Percentiles rank a stretch among this genome's conserved stretches.
phyloP scores from a whole-genome alignment of 345 rosid species.

The Passiflora organensis region DNA sequence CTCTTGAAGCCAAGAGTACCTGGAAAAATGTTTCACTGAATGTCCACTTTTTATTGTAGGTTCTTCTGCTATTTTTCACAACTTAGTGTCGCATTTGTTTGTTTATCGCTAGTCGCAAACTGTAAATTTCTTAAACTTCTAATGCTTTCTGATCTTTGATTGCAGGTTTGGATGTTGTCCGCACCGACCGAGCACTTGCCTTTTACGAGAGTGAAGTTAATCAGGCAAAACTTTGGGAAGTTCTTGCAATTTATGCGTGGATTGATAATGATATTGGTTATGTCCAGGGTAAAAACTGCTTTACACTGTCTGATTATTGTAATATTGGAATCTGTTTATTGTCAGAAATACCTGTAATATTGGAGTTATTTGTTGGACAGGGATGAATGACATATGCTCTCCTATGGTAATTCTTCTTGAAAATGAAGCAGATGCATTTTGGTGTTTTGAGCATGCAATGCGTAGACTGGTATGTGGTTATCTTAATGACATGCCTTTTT shows the following conservation, averaged over 20 bases:
- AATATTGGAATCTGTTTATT: constrained; percentile 1
- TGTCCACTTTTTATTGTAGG: neutral
- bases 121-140: no score
- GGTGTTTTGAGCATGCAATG: constrained; percentile 97
- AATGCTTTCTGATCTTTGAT: constrained; percentile 12
- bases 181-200: constrained; percentile 75
- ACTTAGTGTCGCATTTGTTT: no score
- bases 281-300: constrained; percentile 63
- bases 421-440: constrained; percentile 90
- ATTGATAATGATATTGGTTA: constrained; percentile 83
- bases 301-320: neutral
- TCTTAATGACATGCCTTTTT: no score
- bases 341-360: constrained; percentile 8
- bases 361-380: constrained; percentile 33
- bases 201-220: constrained; percentile 69
- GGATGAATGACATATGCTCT: constrained; percentile 95
- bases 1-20: no score
- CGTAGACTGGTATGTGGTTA: constrained; percentile 56
- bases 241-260: constrained; percentile 86
- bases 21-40: no score
- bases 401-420: constrained; percentile 88
- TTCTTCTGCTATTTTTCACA: neutral
- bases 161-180: constrained; percentile 89
- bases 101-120: no score
- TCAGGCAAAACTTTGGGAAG: constrained; percentile 80